Evolutionary conservation across 75 land plant genomes (phyloP), one percentile per base, ranked within the genome.

Genomic region (Cryptomeria japonica): DNA sequence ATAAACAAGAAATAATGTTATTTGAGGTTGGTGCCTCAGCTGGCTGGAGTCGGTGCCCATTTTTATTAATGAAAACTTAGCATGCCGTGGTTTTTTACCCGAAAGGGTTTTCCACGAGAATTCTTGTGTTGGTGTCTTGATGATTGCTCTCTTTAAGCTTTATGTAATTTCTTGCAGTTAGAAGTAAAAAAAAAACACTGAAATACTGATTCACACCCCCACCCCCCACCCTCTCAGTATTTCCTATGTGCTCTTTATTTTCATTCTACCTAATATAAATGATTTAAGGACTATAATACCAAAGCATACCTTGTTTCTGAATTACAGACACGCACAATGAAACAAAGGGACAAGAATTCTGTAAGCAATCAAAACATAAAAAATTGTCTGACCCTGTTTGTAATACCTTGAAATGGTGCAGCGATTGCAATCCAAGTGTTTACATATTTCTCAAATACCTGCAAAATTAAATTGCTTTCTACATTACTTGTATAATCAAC

Each of bases 391-490:
- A 82, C 11, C 46, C 32, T 46, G 84, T 13, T 82, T 82, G 11
- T 53, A 49, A 86, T 90, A 95, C 99, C 99, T 87, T 89, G 96
- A 87, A 97, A 98, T 36, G 99, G 99, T 82, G 97, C 99, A 86
- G 99, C 94, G 89, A 98, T 96, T 84, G 99, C 99, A 87, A 98
- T 97, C 99, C 99, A 98, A 32, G 89, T 93, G 84, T 96, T 92
- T 87, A 98, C 99, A 91, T 97, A 97, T 86, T 98, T 98, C 91
- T 97, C 96, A 92, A 98, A 98, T 64, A 93, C 77, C 99, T 98
- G 92, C 31, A 70, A 85, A 14, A 22, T 1, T 28, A 64, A 8
- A 32, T 28, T 83, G 70, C 10, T 31, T 55, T 12, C 25, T 58
- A 41, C 41, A 68, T 39, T 41, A 47, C 11, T 75, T 42, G 42